Conservation (phyloP, 306 rosid species). For the Cucurbita pepo region DNA sequence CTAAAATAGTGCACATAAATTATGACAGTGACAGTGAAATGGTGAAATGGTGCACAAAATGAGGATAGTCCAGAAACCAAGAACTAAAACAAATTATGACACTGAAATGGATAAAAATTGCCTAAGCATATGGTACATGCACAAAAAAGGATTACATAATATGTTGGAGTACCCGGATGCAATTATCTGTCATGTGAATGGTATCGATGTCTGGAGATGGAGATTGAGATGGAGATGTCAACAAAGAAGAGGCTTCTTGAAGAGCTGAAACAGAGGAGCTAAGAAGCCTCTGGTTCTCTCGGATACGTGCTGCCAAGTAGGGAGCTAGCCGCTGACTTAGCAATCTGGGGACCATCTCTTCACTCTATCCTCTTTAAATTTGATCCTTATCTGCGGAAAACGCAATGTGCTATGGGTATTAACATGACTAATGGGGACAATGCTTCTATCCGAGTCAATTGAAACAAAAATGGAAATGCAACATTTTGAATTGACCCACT, state of each 20-base stretch:
- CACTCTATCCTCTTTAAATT: background rate
- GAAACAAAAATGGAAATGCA: background rate
- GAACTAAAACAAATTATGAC: background rate
- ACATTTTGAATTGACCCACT: background rate
- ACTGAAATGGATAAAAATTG: background rate
- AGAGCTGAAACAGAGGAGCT: conserved; percentile 30
- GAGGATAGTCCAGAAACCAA: background rate
- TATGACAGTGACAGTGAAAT: background rate
- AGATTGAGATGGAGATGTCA: conserved; percentile 16
- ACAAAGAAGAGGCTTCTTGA: conserved; percentile 26
- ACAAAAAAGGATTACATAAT: background rate
- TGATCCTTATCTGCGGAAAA: background rate
- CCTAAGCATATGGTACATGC: background rate
- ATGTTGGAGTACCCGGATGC: conserved; percentile 38
- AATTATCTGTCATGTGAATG: conserved; percentile 47
- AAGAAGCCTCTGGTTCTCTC: conserved; percentile 36
- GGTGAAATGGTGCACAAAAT: background rate
- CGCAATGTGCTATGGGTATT: background rate
- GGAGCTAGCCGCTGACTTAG: conserved; percentile 34
- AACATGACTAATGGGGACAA: background rate
- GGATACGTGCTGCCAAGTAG: conserved; percentile 32
- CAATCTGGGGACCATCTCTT: conserved; percentile 19
- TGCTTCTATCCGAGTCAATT: background rate
- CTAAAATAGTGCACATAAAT: no score
- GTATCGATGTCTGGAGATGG: conserved; percentile 21